Base-by-base conservation (phyloP, 2,329 filamentous ascomycete species). In the Talaromyces pinophilus region DNA sequence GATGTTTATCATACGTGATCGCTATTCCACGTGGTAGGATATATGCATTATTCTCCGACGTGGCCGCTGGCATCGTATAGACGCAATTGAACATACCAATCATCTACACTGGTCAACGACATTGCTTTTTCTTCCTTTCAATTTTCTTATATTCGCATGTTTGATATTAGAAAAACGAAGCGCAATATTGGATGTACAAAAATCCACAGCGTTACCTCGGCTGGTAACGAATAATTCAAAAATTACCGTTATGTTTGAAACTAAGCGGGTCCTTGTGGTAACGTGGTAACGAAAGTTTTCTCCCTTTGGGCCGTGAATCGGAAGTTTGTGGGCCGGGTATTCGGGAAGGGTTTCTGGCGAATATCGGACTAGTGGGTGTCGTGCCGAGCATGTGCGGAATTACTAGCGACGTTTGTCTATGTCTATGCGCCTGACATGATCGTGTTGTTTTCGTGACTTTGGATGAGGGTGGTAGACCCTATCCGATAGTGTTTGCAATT, bases 241-340 rank as follows among this genome's bases (percentile, higher is more conserved):
- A 62, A 62, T 67, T 65, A 63, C 22, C 17, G 44, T 3, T 11
- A 15, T 57, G 11, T 17, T 40, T 40, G 25, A 10, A 19, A 54
- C 17, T 54, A 33, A 33, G 33, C 30, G 33, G 54, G 54, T 7
- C 40, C 22, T n/a, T n/a, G 42, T 15, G 13, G 48, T 52, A 52
- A 52, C 48, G 48, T 52, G 25, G 50, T 54, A n/a, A 50, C 33
- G 55, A 66, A 67, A 44, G n/a, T n/a, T 38, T 5, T 48, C 33
- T 19, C 17, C 13, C 44, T 67, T 38, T 63, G 28, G 10, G 62
- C 66, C 66, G 66, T 63, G 38, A 67, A 67, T 67, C 66, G 66
- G 66, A 67, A 60, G 50, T 67, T 62, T 44, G 30, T 44, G 35
- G 59, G 64, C 22, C 66, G 63, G 66, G 30, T 42, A 67, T 52